Percentiles rank a stretch among this genome's conserved stretches.
Evolutionary conservation across 345 rosid species (phyloP).

Genomic region (Gossypium mustelinum): DNA sequence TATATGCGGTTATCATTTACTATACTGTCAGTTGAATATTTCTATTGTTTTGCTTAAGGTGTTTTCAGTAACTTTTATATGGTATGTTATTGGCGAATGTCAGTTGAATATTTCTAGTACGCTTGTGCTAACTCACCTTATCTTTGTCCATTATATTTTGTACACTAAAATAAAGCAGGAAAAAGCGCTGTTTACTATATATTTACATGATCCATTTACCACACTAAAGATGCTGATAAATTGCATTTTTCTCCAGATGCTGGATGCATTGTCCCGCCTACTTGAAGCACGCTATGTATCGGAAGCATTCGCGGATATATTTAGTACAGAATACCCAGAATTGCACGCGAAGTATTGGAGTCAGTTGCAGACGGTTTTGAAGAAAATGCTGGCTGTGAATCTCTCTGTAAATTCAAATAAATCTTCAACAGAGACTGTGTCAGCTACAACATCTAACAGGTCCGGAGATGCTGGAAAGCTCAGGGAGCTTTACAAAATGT

Average conservation of each 20-base stretch:
- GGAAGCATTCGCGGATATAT: conserved; percentile 28
- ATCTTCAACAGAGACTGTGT: conserved; percentile 17
- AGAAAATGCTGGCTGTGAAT: conserved; percentile 51
- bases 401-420: conserved; percentile 37
- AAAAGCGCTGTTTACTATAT: not conserved
- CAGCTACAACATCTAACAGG: conserved; percentile 28
- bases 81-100: not conserved
- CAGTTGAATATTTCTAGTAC: no score
- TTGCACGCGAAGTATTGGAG: conserved; percentile 59
- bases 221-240: conserved; percentile 9
- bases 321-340: conserved; percentile 39
- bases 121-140: no score
- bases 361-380: conserved; percentile 65
- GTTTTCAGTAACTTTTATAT: not conserved
- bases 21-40: not conserved
- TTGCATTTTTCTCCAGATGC: conserved; percentile 46
- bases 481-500: conserved; percentile 72
- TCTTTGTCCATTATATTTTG: no score
- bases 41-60: not conserved
- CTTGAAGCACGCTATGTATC: conserved; percentile 61
- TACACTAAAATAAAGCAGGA: not conserved
- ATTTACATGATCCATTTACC: not conserved
- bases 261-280: conserved; percentile 63
- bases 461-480: conserved; percentile 52
- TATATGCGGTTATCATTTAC: not conserved